Evolutionary conservation across 2,329 filamentous ascomycete genomes (phyloP).

Genomic region (Allantophomopsis lycopodina): DNA sequence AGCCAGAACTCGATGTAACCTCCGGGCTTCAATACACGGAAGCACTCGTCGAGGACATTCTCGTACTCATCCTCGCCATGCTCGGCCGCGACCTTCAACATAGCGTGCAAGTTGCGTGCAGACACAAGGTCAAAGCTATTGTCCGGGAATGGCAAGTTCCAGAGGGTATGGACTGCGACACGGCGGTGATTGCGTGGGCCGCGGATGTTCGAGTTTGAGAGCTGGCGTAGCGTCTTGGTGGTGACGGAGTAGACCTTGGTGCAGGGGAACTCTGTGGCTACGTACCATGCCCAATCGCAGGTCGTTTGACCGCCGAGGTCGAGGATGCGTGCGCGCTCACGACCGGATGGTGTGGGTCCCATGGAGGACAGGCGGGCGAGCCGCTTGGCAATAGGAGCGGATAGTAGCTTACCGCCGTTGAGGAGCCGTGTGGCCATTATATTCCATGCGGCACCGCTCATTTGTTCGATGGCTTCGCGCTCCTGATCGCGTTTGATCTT

Average conservation of each 20-base stretch:
- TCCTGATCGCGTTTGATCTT: slow-evolving; percentile 62
- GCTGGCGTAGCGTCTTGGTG: slow-evolving; percentile 55
- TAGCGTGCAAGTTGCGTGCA: slow-evolving; percentile 71
- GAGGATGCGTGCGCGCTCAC: slow-evolving; percentile 53
- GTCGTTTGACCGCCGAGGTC: slow-evolving; percentile 76
- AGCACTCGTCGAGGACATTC: slow-evolving; percentile 69
- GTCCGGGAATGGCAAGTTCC: slow-evolving; percentile 71
- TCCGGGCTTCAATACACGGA: slow-evolving; percentile 78
- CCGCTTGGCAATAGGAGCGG: slow-evolving; percentile 48
- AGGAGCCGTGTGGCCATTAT: slow-evolving; percentile 46
- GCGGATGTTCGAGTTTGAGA: slow-evolving; percentile 61
- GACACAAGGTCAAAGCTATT: slow-evolving; percentile 87
- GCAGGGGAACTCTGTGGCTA: slow-evolving; percentile 73
- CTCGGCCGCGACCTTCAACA: slow-evolving; percentile 61
- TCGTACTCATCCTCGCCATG: slow-evolving; percentile 77
- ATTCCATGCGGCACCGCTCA: slow-evolving; percentile 45
- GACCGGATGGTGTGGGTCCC: slow-evolving; percentile 27
- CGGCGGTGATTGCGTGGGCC: slow-evolving; percentile 82
- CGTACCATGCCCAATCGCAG: slow-evolving; percentile 94
- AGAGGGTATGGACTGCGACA: slow-evolving; percentile 63
- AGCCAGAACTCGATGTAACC: slow-evolving; percentile 86
- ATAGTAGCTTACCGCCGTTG: slow-evolving; percentile 50
- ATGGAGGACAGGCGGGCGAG: slow-evolving; percentile 39
- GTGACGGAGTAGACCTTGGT: slow-evolving; percentile 81
- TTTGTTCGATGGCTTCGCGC: slow-evolving; percentile 64